Base-by-base conservation (phyloP, 495 filamentous ascomycete species). In the Penicillium cosmopolitanum region DNA sequence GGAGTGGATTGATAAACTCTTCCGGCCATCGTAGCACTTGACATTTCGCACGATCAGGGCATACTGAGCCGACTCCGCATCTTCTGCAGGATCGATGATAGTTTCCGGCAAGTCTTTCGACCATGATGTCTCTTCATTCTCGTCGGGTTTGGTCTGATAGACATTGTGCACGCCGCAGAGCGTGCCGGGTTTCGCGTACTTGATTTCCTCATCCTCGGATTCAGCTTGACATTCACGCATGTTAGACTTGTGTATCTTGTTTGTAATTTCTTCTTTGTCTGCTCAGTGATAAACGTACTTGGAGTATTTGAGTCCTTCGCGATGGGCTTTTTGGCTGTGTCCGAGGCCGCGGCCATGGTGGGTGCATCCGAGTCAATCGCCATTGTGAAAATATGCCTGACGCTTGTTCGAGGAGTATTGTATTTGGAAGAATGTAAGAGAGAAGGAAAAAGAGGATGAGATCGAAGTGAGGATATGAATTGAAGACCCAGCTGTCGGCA, bases 11-110 rank as follows among this genome's bases (percentile, higher is more conserved):
- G 81, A 69, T 19, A 89, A 74, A 48, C 82, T 84, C 72, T 84
- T 85, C n/a, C 82, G 79, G 36, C 83, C 80, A 64, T 87, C 79
- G 56, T 81, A 83, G 73, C 80, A 83, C 57, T 82, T 84, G 35
- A 70, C 67, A 46, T 85, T 80, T 28, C 84, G 77, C 2, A 85
- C 70, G 12, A 87, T 62, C 19, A 87, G 67, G 4, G 81, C 83
- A 60, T 74, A 84, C 58, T 81, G 79, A 31, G 75, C 77, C 9
- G 77, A 83, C 36, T 81, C 75, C 6, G 71, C 74, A 55, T 84
- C 77, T 58, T 86, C 82, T 0, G 75, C 82, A 3, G 81, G 70
- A 9, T 77, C 70, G 10, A 74, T 70, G 11, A 85, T 57, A 55
- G 83, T 74, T 21, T 78, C 68, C 2, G 81, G 83, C 50, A 62